Base-by-base conservation (phyloP, 2,329 filamentous ascomycete genomes). In the Aspergillus sp. region DNA sequence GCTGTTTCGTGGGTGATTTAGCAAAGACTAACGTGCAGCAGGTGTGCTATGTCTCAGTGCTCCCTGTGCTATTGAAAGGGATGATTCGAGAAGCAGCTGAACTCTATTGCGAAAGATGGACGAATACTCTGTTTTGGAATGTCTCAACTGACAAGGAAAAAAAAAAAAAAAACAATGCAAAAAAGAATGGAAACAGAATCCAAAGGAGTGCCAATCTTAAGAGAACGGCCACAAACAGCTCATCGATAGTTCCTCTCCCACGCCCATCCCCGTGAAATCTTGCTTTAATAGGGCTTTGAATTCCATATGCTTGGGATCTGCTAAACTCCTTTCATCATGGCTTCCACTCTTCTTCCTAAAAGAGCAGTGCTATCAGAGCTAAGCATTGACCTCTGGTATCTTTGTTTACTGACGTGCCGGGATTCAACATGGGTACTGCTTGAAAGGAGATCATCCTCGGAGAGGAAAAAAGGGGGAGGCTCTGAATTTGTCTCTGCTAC, bases 11-110 rank as follows among this genome's bases (percentile, higher is more conserved):
- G 43, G 17, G 47, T 49, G 55, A n/a, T 57, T 12, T 21, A 27
- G 37, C 27, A 21, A 31, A 39, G 7, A 35, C 23, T 52, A 24
- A 57, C 23, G 17, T 57, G 46, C 44, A 53, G 31, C 31, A n/a
- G 37, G 24, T 11, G 27, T 31, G 19, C 17, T 53, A 48, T 61
- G 60, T 61, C 46, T 61, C 60, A 57, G 47, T 60, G 27, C 39
- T 52, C 50, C 23, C 47, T 45, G 52, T 50, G 48, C 39, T 12
- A 35, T 15, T 15, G 35, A 31, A 33, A 47, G 44, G 19, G 39
- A 48, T 44, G 47, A 59, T 62, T 59, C 53, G 53, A 62, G 57
- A 55, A 57, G 45, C 23, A 57, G 24, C 43, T 12, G 35, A 49
- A 51, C 43, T 48, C 37, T 47, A 23, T 37, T 52, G 15, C 40